Conservation (phyloP, 2,329 filamentous ascomycete species). For the Penicillium expansum region DNA sequence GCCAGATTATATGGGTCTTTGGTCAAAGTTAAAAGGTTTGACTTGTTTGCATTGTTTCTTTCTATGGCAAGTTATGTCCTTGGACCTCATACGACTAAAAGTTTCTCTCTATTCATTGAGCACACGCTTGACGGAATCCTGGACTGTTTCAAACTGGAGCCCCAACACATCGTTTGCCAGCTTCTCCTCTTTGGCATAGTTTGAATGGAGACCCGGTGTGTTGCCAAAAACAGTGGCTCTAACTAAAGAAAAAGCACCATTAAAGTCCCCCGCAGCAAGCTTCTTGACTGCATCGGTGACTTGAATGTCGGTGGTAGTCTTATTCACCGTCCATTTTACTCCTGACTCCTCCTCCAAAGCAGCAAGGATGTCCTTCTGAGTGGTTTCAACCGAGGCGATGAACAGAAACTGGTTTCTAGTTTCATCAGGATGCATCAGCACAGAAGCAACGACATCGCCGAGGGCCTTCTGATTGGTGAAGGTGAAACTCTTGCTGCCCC, state of each 20-base stretch:
- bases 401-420: conserved; percentile 60
- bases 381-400: conserved; percentile 56
- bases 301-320: conserved; percentile 30
- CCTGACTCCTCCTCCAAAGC: conserved; percentile 54
- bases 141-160: conserved; percentile 19
- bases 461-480: conserved; percentile 53
- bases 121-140: conserved; percentile 17
- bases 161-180: conserved; percentile 25
- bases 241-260: conserved; percentile 23
- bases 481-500: conserved; percentile 53
- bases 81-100: not conserved
- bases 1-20: not conserved
- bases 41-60: conserved; percentile 1
- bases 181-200: conserved; percentile 24
- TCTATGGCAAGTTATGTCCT: not conserved
- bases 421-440: conserved; percentile 50
- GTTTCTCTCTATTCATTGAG: not conserved
- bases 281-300: conserved; percentile 18
- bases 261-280: conserved; percentile 23
- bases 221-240: conserved; percentile 22
- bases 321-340: conserved; percentile 51
- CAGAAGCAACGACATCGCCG: conserved; percentile 51
- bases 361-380: conserved; percentile 57
- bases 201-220: conserved; percentile 18
- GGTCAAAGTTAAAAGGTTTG: conserved; percentile 1